Base-by-base conservation (phyloP, 129 eudicot species). In the Deinandra increscens region DNA sequence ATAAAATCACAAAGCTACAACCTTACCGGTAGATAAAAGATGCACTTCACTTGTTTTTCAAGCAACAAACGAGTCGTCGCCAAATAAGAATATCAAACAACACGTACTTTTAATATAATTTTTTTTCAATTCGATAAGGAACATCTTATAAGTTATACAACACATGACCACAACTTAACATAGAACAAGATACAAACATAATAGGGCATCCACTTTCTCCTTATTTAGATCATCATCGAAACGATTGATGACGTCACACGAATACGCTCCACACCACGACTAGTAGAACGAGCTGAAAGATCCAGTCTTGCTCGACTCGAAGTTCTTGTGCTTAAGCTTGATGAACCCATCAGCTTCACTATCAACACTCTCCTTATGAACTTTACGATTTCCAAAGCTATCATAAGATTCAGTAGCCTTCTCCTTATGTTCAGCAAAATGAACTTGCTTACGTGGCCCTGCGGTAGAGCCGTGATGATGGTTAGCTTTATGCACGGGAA, bases 271-370 rank as follows among this genome's bases (percentile, higher is more conserved):
- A 10, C 20, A 3, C 31, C 31, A 13, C 4, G 1, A 14, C 55
- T 68, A 68, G 62, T 77, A 36, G 61, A 46, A 81, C 33, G 46
- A 26, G 50, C 59, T 80, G 60, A 75, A 84, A 36, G 87, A 76
- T 23, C 60, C 72, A 43, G 73, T 31, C 71, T 77, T 83, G 79
- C 14, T 60, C 61, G 46, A 8, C 65, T 84, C 90, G 59, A 84
- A 87, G 69, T 80, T 80, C 83, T 78, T 84, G 64, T 82, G 90
- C 63, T 74, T 87, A 46, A 34, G 62, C 17, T 82, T 53, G 50
- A 87, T 84, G 62, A 76, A 87, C 20, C 82, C 87, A 10, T 82
- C 85, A 20, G 90, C 87, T 70, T 79, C 95, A n/a, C 19, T 37
- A 54, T 87, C 89, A 46, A 87, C 73, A 3, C 72, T 70, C 46